Percentiles rank a stretch among this genome's conserved stretches.
These are phyloP conservation scores for Brasilioporus rufonigricans DNA, from an alignment of 768 basidiomycete species.

Conservation along the genomic window DNA sequence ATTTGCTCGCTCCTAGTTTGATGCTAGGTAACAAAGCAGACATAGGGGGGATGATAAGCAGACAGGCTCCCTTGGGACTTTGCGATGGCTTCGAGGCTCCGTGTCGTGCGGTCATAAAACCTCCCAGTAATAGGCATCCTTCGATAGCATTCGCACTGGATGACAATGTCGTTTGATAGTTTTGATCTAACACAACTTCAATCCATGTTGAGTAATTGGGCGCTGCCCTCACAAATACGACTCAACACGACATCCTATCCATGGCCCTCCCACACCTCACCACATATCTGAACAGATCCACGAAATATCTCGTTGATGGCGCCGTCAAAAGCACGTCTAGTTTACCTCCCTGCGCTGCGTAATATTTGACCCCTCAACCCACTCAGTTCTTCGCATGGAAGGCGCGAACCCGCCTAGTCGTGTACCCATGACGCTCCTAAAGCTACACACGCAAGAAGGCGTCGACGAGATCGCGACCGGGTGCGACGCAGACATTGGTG, in stretches of 20 bases:
- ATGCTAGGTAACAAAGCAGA: not conserved
- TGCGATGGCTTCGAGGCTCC: not conserved
- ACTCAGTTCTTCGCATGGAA: slow-evolving; percentile 68
- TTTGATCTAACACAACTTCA: too few species aligned
- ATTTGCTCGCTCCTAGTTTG: not conserved
- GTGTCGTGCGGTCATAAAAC: not conserved
- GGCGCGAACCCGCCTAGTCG: slow-evolving; percentile 66
- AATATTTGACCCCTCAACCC: slow-evolving; percentile 12
- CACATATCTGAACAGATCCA: slow-evolving; percentile 39
- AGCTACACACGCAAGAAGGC: slow-evolving; percentile 59
- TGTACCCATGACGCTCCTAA: slow-evolving; percentile 61
- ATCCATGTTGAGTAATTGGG: not conserved
- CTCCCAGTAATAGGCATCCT: too few species aligned
- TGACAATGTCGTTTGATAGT: too few species aligned
- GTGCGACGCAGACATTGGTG: slow-evolving; percentile 88
- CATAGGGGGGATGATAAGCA: not conserved
- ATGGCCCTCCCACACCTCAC: slow-evolving; percentile 28
- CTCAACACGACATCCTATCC: not conserved
- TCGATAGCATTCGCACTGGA: too few species aligned
- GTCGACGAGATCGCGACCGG: slow-evolving; percentile 69
- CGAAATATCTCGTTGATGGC: slow-evolving; percentile 39
- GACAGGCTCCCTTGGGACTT: not conserved
- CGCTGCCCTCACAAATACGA: not conserved
- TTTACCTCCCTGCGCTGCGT: slow-evolving; percentile 9
- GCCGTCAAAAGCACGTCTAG: slow-evolving; percentile 39